Conservation (phyloP, 139 green algal genomes). For the Yamagishiella unicocca region DNA sequence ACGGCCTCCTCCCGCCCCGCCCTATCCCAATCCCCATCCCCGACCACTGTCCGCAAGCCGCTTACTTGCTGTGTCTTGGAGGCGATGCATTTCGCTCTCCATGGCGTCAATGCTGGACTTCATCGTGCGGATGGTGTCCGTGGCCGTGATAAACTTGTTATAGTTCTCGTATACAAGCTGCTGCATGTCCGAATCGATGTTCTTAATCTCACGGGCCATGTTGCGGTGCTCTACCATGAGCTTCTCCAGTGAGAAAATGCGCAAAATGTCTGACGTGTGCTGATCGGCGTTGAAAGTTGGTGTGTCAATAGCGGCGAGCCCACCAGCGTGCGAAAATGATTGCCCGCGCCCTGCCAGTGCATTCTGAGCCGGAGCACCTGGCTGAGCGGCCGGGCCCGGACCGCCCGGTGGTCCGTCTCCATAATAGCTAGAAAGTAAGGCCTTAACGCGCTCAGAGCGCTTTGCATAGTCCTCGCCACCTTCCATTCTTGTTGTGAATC, state of each 20-base stretch:
- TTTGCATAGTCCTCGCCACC: slow-evolving; percentile 61
- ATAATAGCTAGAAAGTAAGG: slow-evolving; percentile 83
- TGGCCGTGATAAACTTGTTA: slow-evolving; percentile 98
- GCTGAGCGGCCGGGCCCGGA: neutral
- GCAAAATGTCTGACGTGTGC: slow-evolving; percentile 67
- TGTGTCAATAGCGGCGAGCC: slow-evolving; percentile 59
- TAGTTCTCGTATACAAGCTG: slow-evolving; percentile 99
- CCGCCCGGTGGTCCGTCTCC: slow-evolving; percentile 38
- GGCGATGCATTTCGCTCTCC: slow-evolving; percentile 75
- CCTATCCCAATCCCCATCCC: no score
- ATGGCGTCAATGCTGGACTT: slow-evolving; percentile 78
- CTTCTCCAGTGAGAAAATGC: slow-evolving; percentile 70
- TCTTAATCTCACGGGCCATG: slow-evolving; percentile 90
- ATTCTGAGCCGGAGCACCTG: neutral
- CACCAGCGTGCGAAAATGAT: neutral
- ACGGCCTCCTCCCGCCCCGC: no score
- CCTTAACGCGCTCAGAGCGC: slow-evolving; percentile 69
- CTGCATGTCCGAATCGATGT: slow-evolving; percentile 97
- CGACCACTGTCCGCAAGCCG: no score
- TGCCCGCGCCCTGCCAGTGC: neutral
- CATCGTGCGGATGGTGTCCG: slow-evolving; percentile 91
- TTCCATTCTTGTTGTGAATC: no score
- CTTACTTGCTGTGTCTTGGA: slow-evolving; percentile 34
- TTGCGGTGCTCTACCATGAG: slow-evolving; percentile 84
- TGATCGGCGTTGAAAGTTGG: slow-evolving; percentile 68